Base-by-base conservation (phyloP, 352 stramenopile genomes). In the Lagenidium sp. region DNA sequence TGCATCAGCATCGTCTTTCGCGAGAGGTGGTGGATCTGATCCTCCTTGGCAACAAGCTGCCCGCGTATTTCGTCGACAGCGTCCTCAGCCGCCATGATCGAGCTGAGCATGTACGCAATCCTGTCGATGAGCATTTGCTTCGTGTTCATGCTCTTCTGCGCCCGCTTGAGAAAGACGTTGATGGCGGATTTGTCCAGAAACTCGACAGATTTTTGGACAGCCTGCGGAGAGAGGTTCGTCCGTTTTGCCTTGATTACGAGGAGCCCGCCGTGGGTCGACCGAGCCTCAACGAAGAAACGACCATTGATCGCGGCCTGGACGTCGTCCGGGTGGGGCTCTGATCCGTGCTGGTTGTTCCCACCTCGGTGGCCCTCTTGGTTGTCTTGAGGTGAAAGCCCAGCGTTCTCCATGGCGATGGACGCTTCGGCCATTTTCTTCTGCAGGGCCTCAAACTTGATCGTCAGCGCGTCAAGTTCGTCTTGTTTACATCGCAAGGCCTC, bases 81-180 rank as follows among this genome's bases (percentile, higher is more conserved):
- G 40, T 97, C 84, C 50, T 97, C 88, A 16, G 76, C 65, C 1
- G 56, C 57, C 18, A 92, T 58, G 22, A 95, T 57, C 2, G 73
- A 68, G 18, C 74, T 70, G 1, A 95, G 74, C 35, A 95, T 59
- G 29, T 90, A 52, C 15, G 88, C 79, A 26, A 97, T 83, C 21
- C 74, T 79, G 40, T 97, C 88, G 8, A 97, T 71, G 3, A 97
- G 64, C 20, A 96, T 49, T 40, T 97, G 90, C 41, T 97, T 96
- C 29, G 87, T 86, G 53, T 97, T 94, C 42, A 87, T 72, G 47
- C 73, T 91, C 55, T 97, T 97, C 43, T 96, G 85, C 8, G 86
- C 82, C 25, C 88, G 85, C 55, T 97, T 96, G 30, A 98, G 63
- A 46, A 97, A 97, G n/a, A 44, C 61, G 44, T 98, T 98, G 45